Evolutionary conservation across 805 yeast genomes (phyloP).

Genomic region (Tetrapisispora taiwanensis): DNA sequence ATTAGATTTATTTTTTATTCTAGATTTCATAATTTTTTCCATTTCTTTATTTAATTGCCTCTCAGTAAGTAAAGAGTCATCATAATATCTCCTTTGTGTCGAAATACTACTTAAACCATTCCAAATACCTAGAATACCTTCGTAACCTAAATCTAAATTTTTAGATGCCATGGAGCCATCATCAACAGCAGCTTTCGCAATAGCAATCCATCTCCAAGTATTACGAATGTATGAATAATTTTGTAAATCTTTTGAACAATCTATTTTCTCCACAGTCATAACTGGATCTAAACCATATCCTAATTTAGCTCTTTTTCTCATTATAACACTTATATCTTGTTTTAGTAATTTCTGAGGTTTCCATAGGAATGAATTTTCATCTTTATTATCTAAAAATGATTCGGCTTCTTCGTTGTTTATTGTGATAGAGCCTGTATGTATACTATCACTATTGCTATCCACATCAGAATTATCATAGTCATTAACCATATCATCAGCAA

Average conservation of each 20-base stretch:
- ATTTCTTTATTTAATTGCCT: conserved; percentile 27
- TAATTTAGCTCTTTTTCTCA: conserved; percentile 56
- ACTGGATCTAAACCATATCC: conserved; percentile 68
- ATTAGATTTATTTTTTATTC: conserved; percentile 19
- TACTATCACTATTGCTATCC: conserved; percentile 11
- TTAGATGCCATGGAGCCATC: conserved; percentile 60
- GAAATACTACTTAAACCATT: conserved; percentile 49
- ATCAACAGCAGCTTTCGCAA: conserved; percentile 54
- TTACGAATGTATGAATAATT: conserved; percentile 50
- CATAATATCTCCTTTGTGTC: conserved; percentile 39
- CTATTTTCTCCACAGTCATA: conserved; percentile 50
- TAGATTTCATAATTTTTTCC: conserved; percentile 35
- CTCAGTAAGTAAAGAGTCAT: conserved; percentile 22
- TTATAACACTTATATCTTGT: conserved; percentile 65
- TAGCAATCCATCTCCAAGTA: conserved; percentile 86
- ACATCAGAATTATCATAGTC: conserved; percentile 3
- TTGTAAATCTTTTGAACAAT: conserved; percentile 40
- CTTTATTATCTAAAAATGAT: conserved; percentile 13
- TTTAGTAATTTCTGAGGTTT: conserved; percentile 39
- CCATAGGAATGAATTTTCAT: conserved; percentile 23
- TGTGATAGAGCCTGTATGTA: not conserved
- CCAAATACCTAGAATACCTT: conserved; percentile 90
- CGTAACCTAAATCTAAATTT: conserved; percentile 70
- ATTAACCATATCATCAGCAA: conserved; percentile 16
- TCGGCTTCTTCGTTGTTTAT: conserved; percentile 6